Percentiles rank a stretch among this genome's conserved stretches.
These are phyloP conservation scores for Naematelia encephala DNA, from an alignment of 768 basidiomycete genomes.

Conservation along the genomic window DNA sequence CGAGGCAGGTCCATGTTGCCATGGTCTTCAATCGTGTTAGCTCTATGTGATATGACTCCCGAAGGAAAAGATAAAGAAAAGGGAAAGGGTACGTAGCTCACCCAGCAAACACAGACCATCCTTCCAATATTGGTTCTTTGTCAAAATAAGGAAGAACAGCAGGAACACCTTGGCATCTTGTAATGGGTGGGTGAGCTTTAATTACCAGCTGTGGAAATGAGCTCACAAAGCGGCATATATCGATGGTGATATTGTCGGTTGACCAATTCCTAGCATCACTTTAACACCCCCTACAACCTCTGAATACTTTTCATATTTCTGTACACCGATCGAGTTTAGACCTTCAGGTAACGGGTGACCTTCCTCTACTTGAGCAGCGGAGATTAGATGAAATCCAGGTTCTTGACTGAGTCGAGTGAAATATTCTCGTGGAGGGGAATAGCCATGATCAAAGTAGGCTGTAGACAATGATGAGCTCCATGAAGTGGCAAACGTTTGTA, in stretches of 20 bases:
- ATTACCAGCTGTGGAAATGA: background rate
- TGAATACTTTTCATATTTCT: conserved; percentile 31
- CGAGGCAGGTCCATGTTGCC: conserved; percentile 47
- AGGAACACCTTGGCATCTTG: conserved; percentile 47
- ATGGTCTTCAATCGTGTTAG: conserved; percentile 13
- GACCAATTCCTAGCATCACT: conserved; percentile 45
- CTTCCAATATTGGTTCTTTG: conserved; percentile 21
- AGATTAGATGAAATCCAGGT: conserved; percentile 25
- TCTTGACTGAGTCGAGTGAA: conserved; percentile 29
- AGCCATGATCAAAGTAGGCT: conserved; percentile 41
- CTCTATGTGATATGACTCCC: too few relatives aligned
- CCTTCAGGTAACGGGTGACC: conserved; percentile 42
- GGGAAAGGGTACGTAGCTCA: conserved; percentile 12
- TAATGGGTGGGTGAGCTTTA: background rate
- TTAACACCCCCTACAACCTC: conserved; percentile 36
- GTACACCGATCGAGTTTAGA: conserved; percentile 26
- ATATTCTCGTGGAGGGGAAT: conserved; percentile 23
- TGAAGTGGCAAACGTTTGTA: background rate
- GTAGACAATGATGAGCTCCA: background rate
- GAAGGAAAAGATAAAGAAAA: too few relatives aligned
- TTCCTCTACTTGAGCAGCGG: conserved; percentile 32
- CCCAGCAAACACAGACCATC: conserved; percentile 38
- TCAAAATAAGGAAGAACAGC: conserved; percentile 42
- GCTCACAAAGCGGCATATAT: conserved; percentile 48
- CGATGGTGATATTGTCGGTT: conserved; percentile 43